These are phyloP conservation scores for Colletotrichum gigasporum DNA, from an alignment of 2,329 filamentous ascomycete species.

Conservation along the genomic window DNA sequence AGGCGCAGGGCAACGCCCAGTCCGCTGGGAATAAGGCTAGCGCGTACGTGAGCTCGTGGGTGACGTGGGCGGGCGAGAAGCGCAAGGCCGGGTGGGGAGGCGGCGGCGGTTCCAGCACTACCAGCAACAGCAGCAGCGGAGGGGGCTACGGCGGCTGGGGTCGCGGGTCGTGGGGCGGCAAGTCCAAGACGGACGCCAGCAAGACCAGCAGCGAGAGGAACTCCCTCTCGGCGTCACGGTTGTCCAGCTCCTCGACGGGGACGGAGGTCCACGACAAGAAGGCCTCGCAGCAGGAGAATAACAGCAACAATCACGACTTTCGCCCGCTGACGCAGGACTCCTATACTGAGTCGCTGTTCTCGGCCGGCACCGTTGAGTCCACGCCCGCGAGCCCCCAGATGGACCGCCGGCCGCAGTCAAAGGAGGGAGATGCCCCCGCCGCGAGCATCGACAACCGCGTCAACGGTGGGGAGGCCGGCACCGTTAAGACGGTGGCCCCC, in stretches of 20 bases:
- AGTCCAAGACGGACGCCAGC: conserved; percentile 30
- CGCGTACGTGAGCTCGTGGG: conserved; percentile 75
- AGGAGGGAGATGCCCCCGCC: not conserved
- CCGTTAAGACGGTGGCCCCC: not conserved
- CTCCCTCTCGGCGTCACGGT: conserved; percentile 34
- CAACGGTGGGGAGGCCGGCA: not conserved
- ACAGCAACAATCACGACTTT: conserved; percentile 16
- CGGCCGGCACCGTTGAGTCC: conserved; percentile 38
- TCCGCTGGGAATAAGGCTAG: conserved; percentile 66
- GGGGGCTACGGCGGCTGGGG: conserved; percentile 43
- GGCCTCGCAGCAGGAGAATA: not conserved
- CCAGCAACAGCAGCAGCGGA: conserved; percentile 14
- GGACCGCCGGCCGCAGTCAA: conserved; percentile 16
- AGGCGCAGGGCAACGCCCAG: conserved; percentile 56
- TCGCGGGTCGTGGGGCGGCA: conserved; percentile 41
- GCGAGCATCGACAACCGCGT: not conserved
- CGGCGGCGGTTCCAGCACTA: conserved; percentile 14
- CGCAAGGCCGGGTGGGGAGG: conserved; percentile 61
- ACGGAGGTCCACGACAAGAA: conserved; percentile 10
- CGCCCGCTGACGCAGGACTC: conserved; percentile 51
- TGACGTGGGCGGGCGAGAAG: conserved; percentile 79
- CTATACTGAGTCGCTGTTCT: conserved; percentile 57
- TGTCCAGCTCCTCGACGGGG: conserved; percentile 15
- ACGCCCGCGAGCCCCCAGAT: conserved; percentile 8
- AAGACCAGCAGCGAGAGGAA: conserved; percentile 33